Evolutionary conservation across 2,329 filamentous ascomycete species (phyloP), one percentile per base, ranked within the genome.

Genomic region (Juglanconis oblonga): DNA sequence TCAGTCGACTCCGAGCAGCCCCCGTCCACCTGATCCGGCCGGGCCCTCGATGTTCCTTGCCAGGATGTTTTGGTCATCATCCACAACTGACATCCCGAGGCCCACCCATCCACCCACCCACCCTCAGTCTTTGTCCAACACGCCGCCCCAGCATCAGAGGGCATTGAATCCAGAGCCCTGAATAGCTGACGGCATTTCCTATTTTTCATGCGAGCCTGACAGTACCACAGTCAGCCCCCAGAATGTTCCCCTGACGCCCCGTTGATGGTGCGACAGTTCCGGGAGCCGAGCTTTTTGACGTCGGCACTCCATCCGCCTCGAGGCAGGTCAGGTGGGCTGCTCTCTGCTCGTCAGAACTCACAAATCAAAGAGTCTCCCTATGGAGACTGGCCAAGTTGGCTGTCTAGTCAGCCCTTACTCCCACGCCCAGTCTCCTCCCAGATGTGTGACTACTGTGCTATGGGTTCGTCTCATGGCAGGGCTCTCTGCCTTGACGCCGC

Each of bases 231-330:
- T 49, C 17, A 24, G 17, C 17, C 17, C 17, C 17, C 17, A 24
- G 17, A 24, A 24, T 24, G 17, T 24, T 24, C 17, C 17, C 17
- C 17, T 24, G 17, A 24, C 17, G 17, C 17, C 11, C n/a, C 42
- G 44, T 24, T 48, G 32, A 56, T 56, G 54, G 54, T 56, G 54
- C 54, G 45, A 49, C 54, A 49, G 35, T 49, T 49, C 54, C 54
- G 54, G n/a, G 54, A 56, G 45, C 54, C 53, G 53, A 49, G 32
- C 51, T 36, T 11, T 53, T 42, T 31, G 36, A 31, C 35, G 51
- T 53, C 51, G 35, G 51, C 36, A 17, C 51, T 29, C 7, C 5
- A 45, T 45, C 14, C 44, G 44, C 14, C n/a, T 17, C 5, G 44
- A 45, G 44, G 8, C 44, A 45, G 8, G 44, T 17, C 4, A 24